Evolutionary conservation across 1,284 basidiomycete species (phyloP), one percentile per base, ranked within the genome.

Genomic region (Wallemia mellicola): DNA sequence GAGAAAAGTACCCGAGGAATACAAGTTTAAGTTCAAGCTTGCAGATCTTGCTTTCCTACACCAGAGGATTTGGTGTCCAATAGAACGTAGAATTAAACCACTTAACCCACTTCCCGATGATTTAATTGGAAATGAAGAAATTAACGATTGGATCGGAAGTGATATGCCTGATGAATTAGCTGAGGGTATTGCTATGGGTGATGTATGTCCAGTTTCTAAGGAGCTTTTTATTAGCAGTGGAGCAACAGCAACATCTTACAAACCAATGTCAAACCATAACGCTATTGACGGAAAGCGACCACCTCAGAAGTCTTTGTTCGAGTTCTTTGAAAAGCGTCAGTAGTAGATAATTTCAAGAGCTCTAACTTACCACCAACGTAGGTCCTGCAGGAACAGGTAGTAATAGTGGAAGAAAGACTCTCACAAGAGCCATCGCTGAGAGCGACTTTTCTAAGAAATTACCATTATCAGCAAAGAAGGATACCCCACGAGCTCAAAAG

Each of bases 41-140:
- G 91, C 94, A 7, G 91, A 98, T 69, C 81, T 83, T 62, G 92
- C 89, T 27, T 99, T 98, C 69, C 72, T 88, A 57, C 82, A 96
- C 69, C 94, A 98, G 68, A 76, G 89, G 58, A 89, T 98, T 54
- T 98, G 58, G 27, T 27, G 27, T 54, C 58, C 32, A 19, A 48
- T 28, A 9, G 26, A 27, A 25, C 27, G 26, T 7, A 55, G 22
- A 28, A 28, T 59, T 19, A 54, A 59, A 30, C 48, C 48, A 59
- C 32, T 59, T 7, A 59, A 27, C n/a, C 27, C 26, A 1, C 27
- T 59, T 7, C 27, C 27, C 7, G 26, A 17, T 48, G 48, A 32
- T 7, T 15, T 27, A 5, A 30, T 19, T 27, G 14, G 56, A 3
- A 57, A 57, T n/a, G 14, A 57, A n/a, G 58, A 25, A 19, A 28